phyloP scores from a whole-genome alignment of 1,284 basidiomycete species.

The Cystobasidium sp. region DNA sequence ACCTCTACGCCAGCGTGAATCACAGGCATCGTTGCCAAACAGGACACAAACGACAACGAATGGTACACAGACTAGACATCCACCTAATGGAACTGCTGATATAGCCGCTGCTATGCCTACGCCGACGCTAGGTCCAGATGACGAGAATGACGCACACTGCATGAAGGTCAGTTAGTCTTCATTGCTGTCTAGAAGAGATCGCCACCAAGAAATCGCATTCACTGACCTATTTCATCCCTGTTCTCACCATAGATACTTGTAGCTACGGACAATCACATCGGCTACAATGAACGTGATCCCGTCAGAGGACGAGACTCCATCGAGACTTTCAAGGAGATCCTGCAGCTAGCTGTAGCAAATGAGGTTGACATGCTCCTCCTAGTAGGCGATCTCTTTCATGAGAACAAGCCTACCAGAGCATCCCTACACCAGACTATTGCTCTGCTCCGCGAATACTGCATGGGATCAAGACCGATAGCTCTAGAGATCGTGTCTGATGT shows the following conservation, averaged over 20 bases:
- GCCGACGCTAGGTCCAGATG: slow-evolving; percentile 29
- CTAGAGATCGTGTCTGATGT: slow-evolving; percentile 92
- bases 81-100: slow-evolving; percentile 6
- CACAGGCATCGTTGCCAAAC: not conserved
- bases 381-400: slow-evolving; percentile 96
- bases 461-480: slow-evolving; percentile 84
- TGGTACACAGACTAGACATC: not conserved
- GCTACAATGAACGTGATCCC: slow-evolving; percentile 92
- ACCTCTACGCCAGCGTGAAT: not conserved
- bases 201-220: not conserved
- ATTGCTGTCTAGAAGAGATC: not conserved
- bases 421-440: slow-evolving; percentile 87
- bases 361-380: slow-evolving; percentile 93
- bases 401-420: slow-evolving; percentile 90
- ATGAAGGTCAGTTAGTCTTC: slow-evolving; percentile 17
- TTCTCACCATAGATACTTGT: slow-evolving; percentile 66
- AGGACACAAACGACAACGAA: not conserved
- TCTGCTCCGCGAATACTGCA: slow-evolving; percentile 84
- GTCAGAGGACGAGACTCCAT: slow-evolving; percentile 93
- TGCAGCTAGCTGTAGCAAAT: slow-evolving; percentile 84
- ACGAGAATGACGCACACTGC: slow-evolving; percentile 39
- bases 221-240: not conserved
- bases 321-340: slow-evolving; percentile 90
- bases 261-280: slow-evolving; percentile 94
- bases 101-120: slow-evolving; percentile 21